These are phyloP conservation scores for Ophiostoma tasmaniense DNA, from an alignment of 2,329 filamentous ascomycete species.

Conservation along the genomic window DNA sequence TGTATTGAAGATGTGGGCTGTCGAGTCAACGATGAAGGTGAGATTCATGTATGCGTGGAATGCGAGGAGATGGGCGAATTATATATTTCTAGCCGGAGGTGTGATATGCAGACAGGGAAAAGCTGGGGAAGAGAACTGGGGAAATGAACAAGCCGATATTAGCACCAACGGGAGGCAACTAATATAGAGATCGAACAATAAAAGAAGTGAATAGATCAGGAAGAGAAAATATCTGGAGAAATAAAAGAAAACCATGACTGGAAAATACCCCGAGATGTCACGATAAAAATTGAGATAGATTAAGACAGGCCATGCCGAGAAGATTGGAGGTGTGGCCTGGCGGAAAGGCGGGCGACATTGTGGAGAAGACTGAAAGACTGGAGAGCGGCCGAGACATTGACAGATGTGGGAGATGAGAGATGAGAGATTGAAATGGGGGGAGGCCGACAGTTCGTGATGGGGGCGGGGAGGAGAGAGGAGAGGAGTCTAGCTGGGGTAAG, in stretches of 20 bases:
- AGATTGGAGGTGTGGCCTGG: slow-evolving; percentile 13
- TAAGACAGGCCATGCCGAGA: slow-evolving; percentile 28
- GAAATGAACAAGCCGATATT: not conserved
- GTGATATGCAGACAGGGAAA: not conserved
- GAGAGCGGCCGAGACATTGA: slow-evolving; percentile 14
- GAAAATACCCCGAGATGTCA: not conserved
- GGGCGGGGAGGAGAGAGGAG: not conserved
- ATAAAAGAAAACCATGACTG: not conserved
- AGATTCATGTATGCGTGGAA: not conserved
- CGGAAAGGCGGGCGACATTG: slow-evolving; percentile 18
- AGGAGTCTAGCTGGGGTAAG: not conserved
- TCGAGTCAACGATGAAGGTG: not conserved
- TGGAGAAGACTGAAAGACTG: not conserved
- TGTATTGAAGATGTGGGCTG: not conserved
- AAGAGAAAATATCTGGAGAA: not conserved
- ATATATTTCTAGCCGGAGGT: not conserved
- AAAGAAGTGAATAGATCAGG: not conserved
- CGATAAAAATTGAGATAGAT: not conserved
- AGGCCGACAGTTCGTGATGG: not conserved
- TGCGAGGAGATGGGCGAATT: not conserved
- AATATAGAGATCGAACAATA: not conserved
- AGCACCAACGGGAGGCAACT: not conserved
- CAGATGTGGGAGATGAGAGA: slow-evolving; percentile 22
- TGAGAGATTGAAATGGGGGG: not conserved
- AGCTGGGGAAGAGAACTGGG: not conserved